These are phyloP conservation scores for Blumeria graminis DNA, from an alignment of 2,329 filamentous ascomycete species.

Conservation along the genomic window DNA sequence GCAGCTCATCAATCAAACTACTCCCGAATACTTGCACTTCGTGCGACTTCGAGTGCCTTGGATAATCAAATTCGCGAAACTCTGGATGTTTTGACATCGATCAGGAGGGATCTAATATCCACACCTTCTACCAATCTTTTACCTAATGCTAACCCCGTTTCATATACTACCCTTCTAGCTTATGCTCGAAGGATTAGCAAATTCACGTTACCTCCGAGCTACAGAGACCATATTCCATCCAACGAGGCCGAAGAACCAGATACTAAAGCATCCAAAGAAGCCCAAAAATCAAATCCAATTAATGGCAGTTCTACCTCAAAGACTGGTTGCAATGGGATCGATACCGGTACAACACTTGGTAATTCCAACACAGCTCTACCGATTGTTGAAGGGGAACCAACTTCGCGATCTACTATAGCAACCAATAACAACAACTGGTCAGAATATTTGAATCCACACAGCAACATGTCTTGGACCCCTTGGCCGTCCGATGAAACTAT, in stretches of 20 bases:
- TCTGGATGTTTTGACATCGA: constrained; percentile 41
- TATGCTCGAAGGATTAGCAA: constrained; percentile 63
- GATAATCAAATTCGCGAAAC: constrained; percentile 52
- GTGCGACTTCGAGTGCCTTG: constrained; percentile 35
- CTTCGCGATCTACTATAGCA: constrained; percentile 6
- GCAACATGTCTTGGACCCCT: constrained; percentile 39
- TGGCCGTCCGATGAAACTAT: constrained; percentile 56
- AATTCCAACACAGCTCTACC: constrained; percentile 7
- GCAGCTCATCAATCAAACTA: constrained; percentile 54
- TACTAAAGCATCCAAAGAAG: constrained; percentile 8
- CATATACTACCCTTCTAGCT: constrained; percentile 47
- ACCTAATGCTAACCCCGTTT: constrained; percentile 27
- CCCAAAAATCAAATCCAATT: constrained; percentile 7
- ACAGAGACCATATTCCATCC: constrained; percentile 6
- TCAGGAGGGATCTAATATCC: constrained; percentile 46
- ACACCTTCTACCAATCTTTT: constrained; percentile 34
- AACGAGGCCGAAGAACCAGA: constrained; percentile 5
- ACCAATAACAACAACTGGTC: constrained; percentile 9
- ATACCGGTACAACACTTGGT: constrained; percentile 6
- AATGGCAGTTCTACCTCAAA: constrained; percentile 12
- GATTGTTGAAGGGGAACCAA: background rate
- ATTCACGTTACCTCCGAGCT: constrained; percentile 39
- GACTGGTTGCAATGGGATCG: constrained; percentile 8
- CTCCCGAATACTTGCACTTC: constrained; percentile 42
- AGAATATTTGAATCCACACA: constrained; percentile 25